A percentile compares a stretch with the other conserved stretches of the same genome.
Conservation (phyloP, 1,284 basidiomycete species). For the Cystobasidiaceae sp. region DNA sequence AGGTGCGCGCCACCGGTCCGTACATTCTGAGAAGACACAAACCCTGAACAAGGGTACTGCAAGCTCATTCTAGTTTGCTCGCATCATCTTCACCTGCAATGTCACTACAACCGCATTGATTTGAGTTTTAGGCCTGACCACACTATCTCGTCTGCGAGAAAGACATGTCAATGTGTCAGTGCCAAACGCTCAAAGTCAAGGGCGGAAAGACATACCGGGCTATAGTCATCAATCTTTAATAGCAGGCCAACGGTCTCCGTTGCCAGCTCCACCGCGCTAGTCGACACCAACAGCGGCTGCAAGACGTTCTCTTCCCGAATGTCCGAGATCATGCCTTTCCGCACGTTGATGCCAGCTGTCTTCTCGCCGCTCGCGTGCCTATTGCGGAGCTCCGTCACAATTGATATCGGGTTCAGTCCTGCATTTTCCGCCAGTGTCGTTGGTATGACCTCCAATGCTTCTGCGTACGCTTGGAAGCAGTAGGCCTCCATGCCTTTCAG, state of each 20-base stretch:
- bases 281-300: conserved; percentile 91
- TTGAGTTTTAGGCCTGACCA: too few relatives aligned
- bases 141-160: too few relatives aligned
- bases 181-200: too few relatives aligned
- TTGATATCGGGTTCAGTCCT: conserved; percentile 94
- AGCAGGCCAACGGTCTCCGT: conserved; percentile 97
- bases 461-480: conserved; percentile 97
- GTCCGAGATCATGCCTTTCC: conserved; percentile 55
- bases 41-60: too few relatives aligned
- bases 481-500: conserved; percentile 98
- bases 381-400: conserved; percentile 96
- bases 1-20: too few relatives aligned
- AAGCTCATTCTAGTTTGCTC: too few relatives aligned
- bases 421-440: conserved; percentile 98
- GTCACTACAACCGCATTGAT: too few relatives aligned
- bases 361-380: conserved; percentile 90
- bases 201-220: conserved; percentile 4
- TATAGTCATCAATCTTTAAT: conserved; percentile 93
- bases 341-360: conserved; percentile 95
- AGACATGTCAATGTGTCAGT: too few relatives aligned
- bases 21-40: too few relatives aligned
- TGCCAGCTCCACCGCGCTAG: conserved; percentile 88
- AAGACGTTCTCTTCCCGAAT: conserved; percentile 83
- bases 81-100: too few relatives aligned
- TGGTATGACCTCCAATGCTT: conserved; percentile 95